Evolutionary conservation across 352 stramenopile genomes (phyloP).

Genomic region (Phytophthora boehmeriae): DNA sequence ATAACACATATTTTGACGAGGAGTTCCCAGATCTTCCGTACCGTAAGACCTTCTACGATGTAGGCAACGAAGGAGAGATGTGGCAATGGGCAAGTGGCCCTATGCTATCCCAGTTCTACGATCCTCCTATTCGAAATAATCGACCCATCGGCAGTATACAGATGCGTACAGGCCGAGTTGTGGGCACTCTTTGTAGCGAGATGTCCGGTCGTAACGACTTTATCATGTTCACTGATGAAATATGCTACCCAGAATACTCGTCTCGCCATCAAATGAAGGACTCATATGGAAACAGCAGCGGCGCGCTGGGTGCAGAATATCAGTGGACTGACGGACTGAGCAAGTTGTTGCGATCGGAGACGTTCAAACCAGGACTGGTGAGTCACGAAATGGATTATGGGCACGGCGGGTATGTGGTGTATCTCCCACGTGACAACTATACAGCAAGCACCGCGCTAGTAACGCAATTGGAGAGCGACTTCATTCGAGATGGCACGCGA

Average conservation of each 20-base stretch:
- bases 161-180: constrained; percentile 65
- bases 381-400: constrained; percentile 79
- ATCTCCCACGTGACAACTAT: constrained; percentile 74
- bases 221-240: constrained; percentile 70
- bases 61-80: constrained; percentile 68
- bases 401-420: constrained; percentile 71
- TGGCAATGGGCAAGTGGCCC: constrained; percentile 76
- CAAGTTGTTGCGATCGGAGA: constrained; percentile 64
- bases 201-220: constrained; percentile 53
- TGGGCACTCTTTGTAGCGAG: constrained; percentile 56
- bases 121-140: constrained; percentile 65
- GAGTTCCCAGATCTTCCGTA: constrained; percentile 65
- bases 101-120: constrained; percentile 75
- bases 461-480: constrained; percentile 54
- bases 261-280: constrained; percentile 44
- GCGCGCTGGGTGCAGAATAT: constrained; percentile 43
- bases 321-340: constrained; percentile 45
- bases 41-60: constrained; percentile 70
- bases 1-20: constrained; percentile 69
- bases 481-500: constrained; percentile 64
- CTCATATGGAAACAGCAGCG: constrained; percentile 50
- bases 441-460: constrained; percentile 51
- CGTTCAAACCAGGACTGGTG: constrained; percentile 69
- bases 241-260: constrained; percentile 76
- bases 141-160: constrained; percentile 67